phyloP scores from a whole-genome alignment of 1,284 basidiomycete species.

The Psilocybe mexicana region DNA sequence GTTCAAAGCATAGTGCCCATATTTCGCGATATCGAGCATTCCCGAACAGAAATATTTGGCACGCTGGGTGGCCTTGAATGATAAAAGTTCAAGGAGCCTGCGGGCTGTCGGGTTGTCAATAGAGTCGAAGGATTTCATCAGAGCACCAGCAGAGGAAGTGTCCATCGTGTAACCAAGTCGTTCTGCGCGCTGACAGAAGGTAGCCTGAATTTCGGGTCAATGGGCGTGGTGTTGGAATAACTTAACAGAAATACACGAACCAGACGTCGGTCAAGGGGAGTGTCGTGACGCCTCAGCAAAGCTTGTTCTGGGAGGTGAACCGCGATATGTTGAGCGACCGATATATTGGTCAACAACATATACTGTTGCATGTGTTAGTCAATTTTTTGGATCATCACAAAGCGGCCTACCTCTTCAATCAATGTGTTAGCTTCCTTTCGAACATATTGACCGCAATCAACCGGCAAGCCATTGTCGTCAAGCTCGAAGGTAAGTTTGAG shows the following conservation, averaged over 20 bases:
- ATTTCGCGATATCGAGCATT: constrained; percentile 99
- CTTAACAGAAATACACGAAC: constrained; percentile 40
- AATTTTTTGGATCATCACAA: constrained; percentile 11
- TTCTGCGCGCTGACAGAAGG: constrained; percentile 78
- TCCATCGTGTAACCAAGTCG: constrained; percentile 87
- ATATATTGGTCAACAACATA: constrained; percentile 90
- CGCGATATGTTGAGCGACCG: constrained; percentile 92
- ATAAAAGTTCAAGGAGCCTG: constrained; percentile 76
- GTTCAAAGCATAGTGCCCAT: constrained; percentile 91
- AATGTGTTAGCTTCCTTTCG: constrained; percentile 77
- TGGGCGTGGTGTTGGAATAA: neutral
- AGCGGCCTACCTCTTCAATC: constrained; percentile 81
- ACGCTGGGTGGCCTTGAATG: constrained; percentile 86
- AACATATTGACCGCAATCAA: constrained; percentile 73
- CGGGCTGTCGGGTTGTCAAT: constrained; percentile 76
- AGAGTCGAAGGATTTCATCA: constrained; percentile 82
- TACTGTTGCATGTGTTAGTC: constrained; percentile 53
- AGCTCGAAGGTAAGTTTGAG: constrained; percentile 78
- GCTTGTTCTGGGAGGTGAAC: constrained; percentile 94
- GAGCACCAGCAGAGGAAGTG: constrained; percentile 72
- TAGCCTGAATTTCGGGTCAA: constrained; percentile 47
- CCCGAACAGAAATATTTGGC: constrained; percentile 99
- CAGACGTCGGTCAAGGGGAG: constrained; percentile 87
- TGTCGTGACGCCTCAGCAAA: constrained; percentile 91
- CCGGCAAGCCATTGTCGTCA: constrained; percentile 81